These are phyloP conservation scores for Hordeum vulgare DNA, from an alignment of 176 grass and related monocot genomes.

Conservation along the genomic window MorexV3_pseudomolecules_assembly NC_058519.1:329346149-329346648, in stretches of 20 bases:
- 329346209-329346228: not conserved
- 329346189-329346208: constrained; percentile 14
- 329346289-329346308: constrained; percentile 22
- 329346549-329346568: constrained; percentile 98
- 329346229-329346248: not conserved
- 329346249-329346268: not conserved
- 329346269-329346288: not conserved
- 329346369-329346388: constrained; percentile 66
- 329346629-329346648: not conserved
- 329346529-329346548: constrained; percentile 83
- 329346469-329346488: not conserved
- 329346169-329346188: constrained; percentile 11
- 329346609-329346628: constrained; percentile 86
- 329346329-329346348: constrained; percentile 75
- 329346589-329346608: constrained; percentile 73
- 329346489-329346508: not conserved
- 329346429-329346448: constrained; percentile 81
- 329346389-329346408: constrained; percentile 94
- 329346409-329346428: constrained; percentile 97
- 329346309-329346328: constrained; percentile 94
- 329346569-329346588: constrained; percentile 75
- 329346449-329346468: constrained; percentile 28
- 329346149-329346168: constrained; percentile 7
- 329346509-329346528: not conserved
- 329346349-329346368: constrained; percentile 98